Base-by-base conservation (phyloP, 495 filamentous ascomycete genomes). In the Neurospora tetrasperma region DNA sequence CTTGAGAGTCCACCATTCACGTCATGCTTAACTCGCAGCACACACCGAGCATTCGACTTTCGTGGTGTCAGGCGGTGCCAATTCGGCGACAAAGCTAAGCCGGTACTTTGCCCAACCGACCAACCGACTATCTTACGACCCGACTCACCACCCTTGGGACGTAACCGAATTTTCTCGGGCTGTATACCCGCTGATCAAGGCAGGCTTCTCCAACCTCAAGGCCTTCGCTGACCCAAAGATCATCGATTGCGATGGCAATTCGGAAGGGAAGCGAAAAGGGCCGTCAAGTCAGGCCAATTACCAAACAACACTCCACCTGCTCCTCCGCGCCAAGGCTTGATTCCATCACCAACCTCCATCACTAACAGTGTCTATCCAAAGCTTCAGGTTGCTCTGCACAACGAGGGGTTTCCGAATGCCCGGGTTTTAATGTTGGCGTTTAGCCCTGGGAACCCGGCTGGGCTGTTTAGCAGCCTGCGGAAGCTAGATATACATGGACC, bases 261-360 rank as follows among this genome's bases (percentile, higher is more conserved):
- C 54, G 27, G 27, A 14, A 38, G 27, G 27, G 27, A 14, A 38
- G 27, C 23, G 54, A 71, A 62, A 72, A 70, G 46, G 35, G 69
- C 68, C 72, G 69, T 73, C 38, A 46, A 54, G 27, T 35, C 27
- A 62, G 7, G 54, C 54, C 27, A 66, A 66, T 66, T 66, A 66
- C 54, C 54, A 62, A 31, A 62, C 23, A 31, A 31, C 27, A 38
- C 27, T 35, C 27, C 54, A 66, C 54, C 27, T 66, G 54, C 12
- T 66, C 54, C 27, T 66, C 54, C 54, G 3, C 54, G 27, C 54
- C 54, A 62, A 62, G 54, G 27, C 27, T 62, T 18, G 54, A 27
- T 62, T 62, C 54, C 54, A 66, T 73, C 40, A 72, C 72, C 72
- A 70, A 73, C 69, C 44, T 69, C 72, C 46, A 73, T 70, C 39